phyloP scores from a whole-genome alignment of 208 protist genomes.

The Acanthamoeba healyi region DNA sequence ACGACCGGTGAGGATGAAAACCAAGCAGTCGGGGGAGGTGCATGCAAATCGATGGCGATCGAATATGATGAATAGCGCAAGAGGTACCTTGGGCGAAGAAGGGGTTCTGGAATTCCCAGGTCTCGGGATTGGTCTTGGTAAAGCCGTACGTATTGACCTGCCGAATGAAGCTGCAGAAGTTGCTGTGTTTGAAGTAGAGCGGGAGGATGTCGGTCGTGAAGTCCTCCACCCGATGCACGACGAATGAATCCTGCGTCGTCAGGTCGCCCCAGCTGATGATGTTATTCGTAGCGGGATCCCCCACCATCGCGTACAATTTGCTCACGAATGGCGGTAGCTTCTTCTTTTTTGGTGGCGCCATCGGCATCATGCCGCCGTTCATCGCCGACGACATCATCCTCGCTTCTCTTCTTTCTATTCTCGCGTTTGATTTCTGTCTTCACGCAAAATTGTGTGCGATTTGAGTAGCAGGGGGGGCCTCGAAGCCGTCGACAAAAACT shows the following conservation, averaged over 20 bases:
- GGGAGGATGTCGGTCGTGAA: conserved; percentile 81
- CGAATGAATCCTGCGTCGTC: conserved; percentile 38
- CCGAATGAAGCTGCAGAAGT: conserved; percentile 86
- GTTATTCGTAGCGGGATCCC: conserved; percentile 24
- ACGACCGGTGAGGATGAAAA: too few relatives aligned
- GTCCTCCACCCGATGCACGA: conserved; percentile 71
- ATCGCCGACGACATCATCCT: not conserved
- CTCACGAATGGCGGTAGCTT: conserved; percentile 63
- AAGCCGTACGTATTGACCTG: conserved; percentile 88
- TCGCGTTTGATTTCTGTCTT: too few relatives aligned
- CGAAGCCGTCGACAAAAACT: not conserved
- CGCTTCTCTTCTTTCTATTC: too few relatives aligned
- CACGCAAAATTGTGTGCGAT: too few relatives aligned
- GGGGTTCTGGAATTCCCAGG: conserved; percentile 53
- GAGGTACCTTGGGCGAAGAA: conserved; percentile 43
- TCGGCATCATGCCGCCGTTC: not conserved
- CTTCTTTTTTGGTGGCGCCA: not conserved
- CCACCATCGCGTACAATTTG: conserved; percentile 63
- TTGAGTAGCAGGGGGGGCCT: too few relatives aligned
- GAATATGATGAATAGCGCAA: not conserved
- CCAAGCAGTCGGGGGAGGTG: too few relatives aligned
- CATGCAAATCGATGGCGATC: too few relatives aligned
- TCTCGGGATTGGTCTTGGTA: conserved; percentile 72
- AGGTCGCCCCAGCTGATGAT: conserved; percentile 57
- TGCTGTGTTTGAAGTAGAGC: conserved; percentile 86